Conservation (phyloP, 805 yeast genomes). For the Starmerella floricola region DNA sequence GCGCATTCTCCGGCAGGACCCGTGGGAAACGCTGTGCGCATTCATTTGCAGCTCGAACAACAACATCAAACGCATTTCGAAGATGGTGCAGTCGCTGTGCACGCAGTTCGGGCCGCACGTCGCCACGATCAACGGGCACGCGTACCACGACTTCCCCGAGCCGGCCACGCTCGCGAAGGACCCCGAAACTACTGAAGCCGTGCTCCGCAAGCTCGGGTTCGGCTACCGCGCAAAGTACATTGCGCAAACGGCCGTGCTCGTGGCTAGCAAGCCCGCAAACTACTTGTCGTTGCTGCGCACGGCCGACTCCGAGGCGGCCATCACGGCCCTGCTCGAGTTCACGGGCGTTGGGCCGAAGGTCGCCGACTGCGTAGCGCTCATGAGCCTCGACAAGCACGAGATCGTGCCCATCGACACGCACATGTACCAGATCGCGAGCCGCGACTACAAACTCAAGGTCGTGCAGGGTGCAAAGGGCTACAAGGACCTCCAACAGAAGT, state of each 20-base stretch:
- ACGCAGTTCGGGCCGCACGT: conserved; percentile 54
- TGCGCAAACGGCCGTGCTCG: conserved; percentile 54
- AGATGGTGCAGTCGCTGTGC: conserved; percentile 77
- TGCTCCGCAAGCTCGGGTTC: conserved; percentile 42
- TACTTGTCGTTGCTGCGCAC: conserved; percentile 36
- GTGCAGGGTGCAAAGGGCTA: conserved; percentile 37
- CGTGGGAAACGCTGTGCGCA: conserved; percentile 87
- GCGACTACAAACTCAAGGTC: conserved; percentile 52
- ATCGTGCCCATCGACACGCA: conserved; percentile 95
- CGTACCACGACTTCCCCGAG: conserved; percentile 62
- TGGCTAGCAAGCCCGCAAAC: conserved; percentile 33
- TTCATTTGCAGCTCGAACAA: conserved; percentile 95
- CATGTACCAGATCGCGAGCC: conserved; percentile 74
- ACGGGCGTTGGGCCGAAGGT: conserved; percentile 96
- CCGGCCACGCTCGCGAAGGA: conserved; percentile 39
- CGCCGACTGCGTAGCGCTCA: conserved; percentile 88
- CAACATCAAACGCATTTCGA: conserved; percentile 82
- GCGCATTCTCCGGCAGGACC: conserved; percentile 81
- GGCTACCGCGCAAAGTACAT: conserved; percentile 91
- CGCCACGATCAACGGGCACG: conserved; percentile 40
- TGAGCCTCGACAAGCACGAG: conserved; percentile 78
- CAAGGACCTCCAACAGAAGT: conserved; percentile 44
- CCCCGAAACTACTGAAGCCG: conserved; percentile 29
- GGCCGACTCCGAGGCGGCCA: conserved; percentile 41
- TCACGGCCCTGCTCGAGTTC: conserved; percentile 48